These are phyloP conservation scores for Monocercomonoides exilis DNA, from an alignment of 78 protist genomes.

Conservation along the genomic window DNA sequence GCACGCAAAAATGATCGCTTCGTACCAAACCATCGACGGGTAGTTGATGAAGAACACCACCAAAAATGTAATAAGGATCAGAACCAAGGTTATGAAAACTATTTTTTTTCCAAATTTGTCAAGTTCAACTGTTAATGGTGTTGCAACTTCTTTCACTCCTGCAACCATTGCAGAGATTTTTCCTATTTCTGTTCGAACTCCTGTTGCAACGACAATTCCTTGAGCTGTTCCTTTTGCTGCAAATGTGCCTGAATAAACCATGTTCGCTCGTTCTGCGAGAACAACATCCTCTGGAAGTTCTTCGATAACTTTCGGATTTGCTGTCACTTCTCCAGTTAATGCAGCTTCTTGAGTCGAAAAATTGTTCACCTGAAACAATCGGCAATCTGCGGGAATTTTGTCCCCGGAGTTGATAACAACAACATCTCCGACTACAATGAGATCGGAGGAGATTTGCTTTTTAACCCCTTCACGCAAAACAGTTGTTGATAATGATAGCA, in stretches of 20 bases:
- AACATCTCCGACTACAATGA: slow-evolving; percentile 40
- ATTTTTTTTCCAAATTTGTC: not conserved
- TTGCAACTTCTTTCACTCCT: not conserved
- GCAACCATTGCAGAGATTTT: not conserved
- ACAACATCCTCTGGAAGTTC: not conserved
- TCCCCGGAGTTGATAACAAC: slow-evolving; percentile 34
- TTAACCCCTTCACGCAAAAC: slow-evolving; percentile 24
- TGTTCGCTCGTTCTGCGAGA: slow-evolving; percentile 2
- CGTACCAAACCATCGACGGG: not conserved
- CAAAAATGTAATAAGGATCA: not conserved
- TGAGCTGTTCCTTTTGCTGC: slow-evolving; percentile 1
- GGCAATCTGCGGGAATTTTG: slow-evolving; percentile 48
- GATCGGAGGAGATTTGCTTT: not conserved
- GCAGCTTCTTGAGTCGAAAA: slow-evolving; percentile 18
- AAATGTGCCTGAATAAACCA: slow-evolving; percentile 1
- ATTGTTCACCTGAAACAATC: slow-evolving; percentile 12
- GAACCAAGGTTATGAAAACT: not conserved
- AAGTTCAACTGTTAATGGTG: not conserved
- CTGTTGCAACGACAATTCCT: not conserved
- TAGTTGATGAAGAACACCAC: not conserved
- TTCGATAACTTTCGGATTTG: not conserved
- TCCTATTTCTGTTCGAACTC: not conserved
- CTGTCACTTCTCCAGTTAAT: slow-evolving; percentile 17
- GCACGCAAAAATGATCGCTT: not conserved
- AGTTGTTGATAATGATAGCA: slow-evolving; percentile 17